Percentiles rank a stretch among this genome's conserved stretches.
Evolutionary conservation across 176 grass and related monocot genomes (phyloP).

Genomic region (Lolium multiflorum): DNA sequence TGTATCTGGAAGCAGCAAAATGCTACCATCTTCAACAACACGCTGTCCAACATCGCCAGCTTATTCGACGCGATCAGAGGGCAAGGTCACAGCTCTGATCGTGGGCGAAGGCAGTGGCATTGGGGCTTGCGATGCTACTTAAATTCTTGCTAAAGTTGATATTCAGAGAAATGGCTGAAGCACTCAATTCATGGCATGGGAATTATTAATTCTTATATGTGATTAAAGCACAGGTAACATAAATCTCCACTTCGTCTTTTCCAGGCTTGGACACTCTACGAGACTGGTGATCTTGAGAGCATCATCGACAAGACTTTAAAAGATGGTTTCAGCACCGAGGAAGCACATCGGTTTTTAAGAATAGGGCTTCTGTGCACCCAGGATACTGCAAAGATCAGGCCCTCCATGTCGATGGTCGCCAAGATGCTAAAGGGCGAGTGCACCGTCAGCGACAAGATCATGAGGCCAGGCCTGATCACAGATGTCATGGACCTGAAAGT

Average conservation of each 20-base stretch:
- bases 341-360: conserved; percentile 63
- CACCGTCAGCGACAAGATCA: conserved; percentile 53
- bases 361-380: conserved; percentile 86
- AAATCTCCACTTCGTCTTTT: conserved; percentile 33
- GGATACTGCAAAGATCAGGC: conserved; percentile 68
- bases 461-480: conserved; percentile 80
- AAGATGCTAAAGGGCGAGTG: conserved; percentile 64
- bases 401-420: conserved; percentile 67
- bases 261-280: conserved; percentile 73
- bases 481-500: conserved; percentile 89
- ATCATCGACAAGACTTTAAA: conserved; percentile 66
- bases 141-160: neutral
- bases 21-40: too few species aligned
- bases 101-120: too few species aligned
- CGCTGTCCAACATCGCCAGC: neutral
- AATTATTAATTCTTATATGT: neutral
- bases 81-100: too few species aligned
- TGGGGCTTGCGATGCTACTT: too few species aligned
- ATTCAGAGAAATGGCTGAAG: conserved; percentile 1
- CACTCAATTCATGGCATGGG: neutral
- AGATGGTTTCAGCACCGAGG: conserved; percentile 40
- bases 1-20: too few species aligned
- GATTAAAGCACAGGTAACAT: conserved; percentile 25
- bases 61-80: neutral
- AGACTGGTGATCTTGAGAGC: conserved; percentile 54